These are phyloP conservation scores for Leccinum boreale DNA, from an alignment of 768 basidiomycete genomes.

Conservation along the genomic window DNA sequence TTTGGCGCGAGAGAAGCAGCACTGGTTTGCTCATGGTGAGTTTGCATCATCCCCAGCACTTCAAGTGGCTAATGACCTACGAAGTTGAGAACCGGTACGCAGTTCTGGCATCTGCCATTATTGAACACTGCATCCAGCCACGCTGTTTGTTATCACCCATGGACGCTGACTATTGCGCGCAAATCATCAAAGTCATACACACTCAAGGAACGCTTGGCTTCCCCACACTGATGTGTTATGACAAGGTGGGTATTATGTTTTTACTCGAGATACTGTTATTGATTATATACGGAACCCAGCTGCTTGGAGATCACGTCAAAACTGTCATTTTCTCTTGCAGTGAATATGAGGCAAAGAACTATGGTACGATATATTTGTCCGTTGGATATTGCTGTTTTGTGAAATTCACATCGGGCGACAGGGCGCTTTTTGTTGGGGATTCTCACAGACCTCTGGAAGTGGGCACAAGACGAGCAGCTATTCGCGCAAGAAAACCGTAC, in stretches of 20 bases:
- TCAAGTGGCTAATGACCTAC: constrained; percentile 5
- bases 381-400: not conserved
- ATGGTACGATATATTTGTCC: constrained; percentile 49
- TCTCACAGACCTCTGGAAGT: constrained; percentile 71
- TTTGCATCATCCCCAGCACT: not conserved
- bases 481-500: constrained; percentile 72
- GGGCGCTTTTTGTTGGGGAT: constrained; percentile 86
- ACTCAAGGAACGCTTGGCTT: constrained; percentile 87
- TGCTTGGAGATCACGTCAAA: constrained; percentile 82
- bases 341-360: constrained; percentile 94
- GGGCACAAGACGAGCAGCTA: constrained; percentile 73
- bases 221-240: constrained; percentile 79
- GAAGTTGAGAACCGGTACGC: constrained; percentile 37
- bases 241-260: constrained; percentile 51
- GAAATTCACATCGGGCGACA: constrained; percentile 26
- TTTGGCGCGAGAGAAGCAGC: constrained; percentile 68
- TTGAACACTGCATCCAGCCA: constrained; percentile 92
- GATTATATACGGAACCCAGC: constrained; percentile 39
- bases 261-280: not conserved
- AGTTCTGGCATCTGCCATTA: constrained; percentile 57
- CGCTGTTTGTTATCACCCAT: constrained; percentile 91
- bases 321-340: constrained; percentile 89
- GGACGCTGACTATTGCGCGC: constrained; percentile 93
- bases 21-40: constrained; percentile 76
- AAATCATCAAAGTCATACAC: constrained; percentile 87